These are phyloP conservation scores for Ramaria rubella DNA, from an alignment of 768 basidiomycete genomes.

Conservation along the genomic window DNA sequence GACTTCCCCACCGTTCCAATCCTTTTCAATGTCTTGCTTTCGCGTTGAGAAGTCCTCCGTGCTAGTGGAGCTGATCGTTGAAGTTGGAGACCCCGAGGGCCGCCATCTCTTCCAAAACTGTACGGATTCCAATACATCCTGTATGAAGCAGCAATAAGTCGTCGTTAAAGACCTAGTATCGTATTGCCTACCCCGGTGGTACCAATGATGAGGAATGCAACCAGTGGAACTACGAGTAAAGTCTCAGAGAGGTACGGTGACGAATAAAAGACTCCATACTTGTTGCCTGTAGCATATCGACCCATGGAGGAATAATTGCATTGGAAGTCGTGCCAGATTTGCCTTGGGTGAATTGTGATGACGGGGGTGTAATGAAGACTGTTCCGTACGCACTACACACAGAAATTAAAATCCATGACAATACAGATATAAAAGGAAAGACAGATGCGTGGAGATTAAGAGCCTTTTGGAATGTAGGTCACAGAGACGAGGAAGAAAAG, in stretches of 20 bases:
- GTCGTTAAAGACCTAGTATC: no score
- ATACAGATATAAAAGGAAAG: background rate
- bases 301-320: background rate
- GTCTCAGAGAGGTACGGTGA: background rate
- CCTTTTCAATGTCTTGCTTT: no score
- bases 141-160: no score
- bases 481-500: background rate
- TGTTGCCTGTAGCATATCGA: constrained; percentile 7
- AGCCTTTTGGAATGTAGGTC: background rate
- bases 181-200: background rate
- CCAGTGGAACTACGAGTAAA: background rate
- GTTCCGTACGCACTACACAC: background rate
- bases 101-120: no score
- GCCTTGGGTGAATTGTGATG: no score
- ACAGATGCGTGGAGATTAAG: background rate
- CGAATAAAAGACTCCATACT: background rate
- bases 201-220: background rate
- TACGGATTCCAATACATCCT: no score
- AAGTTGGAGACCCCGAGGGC: no score
- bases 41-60: no score
- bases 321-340: background rate
- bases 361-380: background rate
- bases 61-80: no score
- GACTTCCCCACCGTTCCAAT: no score
- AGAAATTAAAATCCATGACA: background rate